These are phyloP conservation scores for Ceratobasidium papillatum DNA, from an alignment of 1,284 basidiomycete species.

Conservation along the genomic window DNA sequence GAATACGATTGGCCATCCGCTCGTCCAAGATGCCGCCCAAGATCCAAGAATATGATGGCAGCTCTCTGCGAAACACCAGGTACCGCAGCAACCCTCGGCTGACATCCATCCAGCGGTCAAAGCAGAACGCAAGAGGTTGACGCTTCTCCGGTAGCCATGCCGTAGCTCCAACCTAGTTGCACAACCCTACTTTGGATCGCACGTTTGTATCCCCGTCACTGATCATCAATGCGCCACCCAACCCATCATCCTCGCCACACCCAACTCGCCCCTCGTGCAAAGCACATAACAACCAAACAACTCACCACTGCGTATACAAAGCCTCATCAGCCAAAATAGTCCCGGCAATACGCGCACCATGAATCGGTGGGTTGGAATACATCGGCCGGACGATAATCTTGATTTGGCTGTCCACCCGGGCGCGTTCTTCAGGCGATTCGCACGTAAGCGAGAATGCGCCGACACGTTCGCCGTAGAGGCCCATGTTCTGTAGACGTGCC, in stretches of 20 bases:
- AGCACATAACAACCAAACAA: constrained; percentile 32
- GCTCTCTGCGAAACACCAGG: background rate
- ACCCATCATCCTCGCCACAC: background rate
- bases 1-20: background rate
- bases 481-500: constrained; percentile 77
- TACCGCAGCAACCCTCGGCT: background rate
- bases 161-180: background rate
- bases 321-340: constrained; percentile 80
- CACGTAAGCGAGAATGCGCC: constrained; percentile 92
- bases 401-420: constrained; percentile 89
- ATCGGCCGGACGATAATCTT: constrained; percentile 97
- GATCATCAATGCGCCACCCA: background rate
- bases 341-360: constrained; percentile 92
- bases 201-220: background rate
- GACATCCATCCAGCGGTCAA: too few species aligned
- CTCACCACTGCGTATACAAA: constrained; percentile 84
- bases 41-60: background rate
- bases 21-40: too few species aligned
- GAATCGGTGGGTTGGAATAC: constrained; percentile 98
- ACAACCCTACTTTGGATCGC: too few species aligned
- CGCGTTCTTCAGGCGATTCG: constrained; percentile 80
- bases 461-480: constrained; percentile 96
- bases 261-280: too few species aligned
- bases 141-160: background rate
- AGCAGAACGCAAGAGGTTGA: too few species aligned